Evolutionary conservation across 257 asterid genomes (phyloP).

Genomic region (Solanum chilense): DNA sequence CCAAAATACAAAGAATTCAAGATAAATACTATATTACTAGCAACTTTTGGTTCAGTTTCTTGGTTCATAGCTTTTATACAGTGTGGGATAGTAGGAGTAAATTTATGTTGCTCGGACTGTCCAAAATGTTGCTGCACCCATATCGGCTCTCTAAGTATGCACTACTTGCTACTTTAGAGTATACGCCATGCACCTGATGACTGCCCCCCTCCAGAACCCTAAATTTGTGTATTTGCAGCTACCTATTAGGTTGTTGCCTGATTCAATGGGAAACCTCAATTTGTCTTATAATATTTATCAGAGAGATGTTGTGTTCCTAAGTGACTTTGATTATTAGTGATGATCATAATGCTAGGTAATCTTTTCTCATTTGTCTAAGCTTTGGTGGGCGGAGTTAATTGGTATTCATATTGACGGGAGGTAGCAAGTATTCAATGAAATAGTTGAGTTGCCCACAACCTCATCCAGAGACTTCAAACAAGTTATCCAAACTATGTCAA

Average conservation of each 20-base stretch:
- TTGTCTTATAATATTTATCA: not conserved
- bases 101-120: not conserved
- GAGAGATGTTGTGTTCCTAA: not conserved
- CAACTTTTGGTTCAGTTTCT: not conserved
- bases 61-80: not conserved
- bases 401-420: not conserved
- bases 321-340: not conserved
- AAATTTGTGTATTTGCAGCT: not conserved
- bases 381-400: not conserved
- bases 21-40: slow-evolving; percentile 12
- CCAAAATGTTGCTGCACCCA: not conserved
- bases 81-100: not conserved
- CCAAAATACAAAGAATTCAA: slow-evolving; percentile 25
- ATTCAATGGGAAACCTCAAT: not conserved
- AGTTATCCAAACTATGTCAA: too few species aligned
- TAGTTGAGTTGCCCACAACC: not conserved
- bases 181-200: not conserved
- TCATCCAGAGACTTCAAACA: not conserved
- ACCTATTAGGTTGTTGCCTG: not conserved
- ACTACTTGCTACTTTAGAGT: not conserved
- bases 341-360: not conserved
- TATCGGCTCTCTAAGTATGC: not conserved
- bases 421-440: not conserved
- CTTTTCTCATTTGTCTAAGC: not conserved
- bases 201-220: not conserved